Base-by-base conservation (phyloP, 2,329 filamentous ascomycete genomes). In the Fusarium piperis region DNA sequence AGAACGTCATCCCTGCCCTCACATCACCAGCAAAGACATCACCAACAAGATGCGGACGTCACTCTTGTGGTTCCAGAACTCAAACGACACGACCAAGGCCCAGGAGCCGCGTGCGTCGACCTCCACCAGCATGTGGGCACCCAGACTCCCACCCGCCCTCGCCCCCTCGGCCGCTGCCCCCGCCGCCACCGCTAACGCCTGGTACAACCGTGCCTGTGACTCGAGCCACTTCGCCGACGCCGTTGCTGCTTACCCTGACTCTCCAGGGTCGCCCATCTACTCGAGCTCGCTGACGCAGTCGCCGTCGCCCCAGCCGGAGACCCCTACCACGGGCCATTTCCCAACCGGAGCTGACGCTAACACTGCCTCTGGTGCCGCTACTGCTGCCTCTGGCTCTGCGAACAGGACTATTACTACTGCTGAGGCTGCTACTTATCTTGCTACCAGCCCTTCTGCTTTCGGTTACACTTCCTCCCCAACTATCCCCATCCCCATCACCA, bases 281-380 rank as follows among this genome's bases (percentile, higher is more conserved):
- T 81, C 79, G 67, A 74, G 71, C 65, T 79, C 79, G 70, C 76
- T 78, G 74, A 80, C 79, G 72, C 79, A 78, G 72, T 79, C 78
- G 66, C 77, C 79, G 65, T 81, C 80, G 74, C 79, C 79, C 72
- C 79, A 81, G 71, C 78, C 80, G 60, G 74, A 74, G 68, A 81
- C 80, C 73, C 77, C 71, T 77, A 72, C 68, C 73, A 69, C 73
- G 61, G 74, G 64, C 73, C 71, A 75, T 62, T 75, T 76, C 71
- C 70, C 72, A 67, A 57, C 73, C 70, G 69, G 74, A 59, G 70
- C 73, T 74, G 67, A 74, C 73, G 68, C 77, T 76, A 74, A 78
- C 56, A 73, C 68, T 74, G 68, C 73, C 66, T 69, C 67, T 75
- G 71, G 64, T 73, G 48, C 69, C 65, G 65, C 60, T 72, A 62